Base-by-base conservation (phyloP, 345 rosid species). In the Citrus sinensis region DNA sequence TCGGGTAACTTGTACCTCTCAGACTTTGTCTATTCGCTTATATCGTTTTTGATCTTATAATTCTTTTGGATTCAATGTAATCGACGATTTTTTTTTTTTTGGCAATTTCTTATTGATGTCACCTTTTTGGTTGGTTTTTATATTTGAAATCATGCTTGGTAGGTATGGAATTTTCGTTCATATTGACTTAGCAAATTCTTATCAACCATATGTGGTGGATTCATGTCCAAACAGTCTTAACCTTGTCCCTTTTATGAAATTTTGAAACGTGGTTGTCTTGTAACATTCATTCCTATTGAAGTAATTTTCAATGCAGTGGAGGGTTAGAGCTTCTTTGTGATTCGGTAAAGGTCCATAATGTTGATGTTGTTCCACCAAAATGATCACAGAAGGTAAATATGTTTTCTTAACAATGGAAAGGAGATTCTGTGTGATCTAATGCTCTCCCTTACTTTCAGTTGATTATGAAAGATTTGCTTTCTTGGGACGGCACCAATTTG, bases 281-380 rank as follows among this genome's bases (percentile, higher is more conserved):
- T 20, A 34, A 67, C 37, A 25, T 74, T 25, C 6, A 63, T 29
- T 0, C 5, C 4, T 62, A 51, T 16, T 66, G 77, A 67, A 54
- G 73, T 62, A 25, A 25, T 24, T 61, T 56, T 73, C 39, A 68
- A 63, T 85, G 85, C 87, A 93, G 97, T 30, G 98, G 99, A 37
- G 97, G 97, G 34, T 84, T 95, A 66, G 96, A 95, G 84, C 91
- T 95, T 78, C 92, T 93, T 39, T 91, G 94, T 78, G 85, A 93
- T 60, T 88, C 94, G 27, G 89, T 86, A 39, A 93, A 91, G 89
- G 82, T 91, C 56, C 97, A 94, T 78, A 88, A 88, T 59, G 93
- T 91, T 22, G 81, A 88, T 61, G 91, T 94, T 25, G 91, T 85
- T 70, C 81, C 72, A 8, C 88, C 86, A 49, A 78, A 81, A 66